Base-by-base conservation (phyloP, 345 rosid genomes). In the Kandelia obovata region DNA sequence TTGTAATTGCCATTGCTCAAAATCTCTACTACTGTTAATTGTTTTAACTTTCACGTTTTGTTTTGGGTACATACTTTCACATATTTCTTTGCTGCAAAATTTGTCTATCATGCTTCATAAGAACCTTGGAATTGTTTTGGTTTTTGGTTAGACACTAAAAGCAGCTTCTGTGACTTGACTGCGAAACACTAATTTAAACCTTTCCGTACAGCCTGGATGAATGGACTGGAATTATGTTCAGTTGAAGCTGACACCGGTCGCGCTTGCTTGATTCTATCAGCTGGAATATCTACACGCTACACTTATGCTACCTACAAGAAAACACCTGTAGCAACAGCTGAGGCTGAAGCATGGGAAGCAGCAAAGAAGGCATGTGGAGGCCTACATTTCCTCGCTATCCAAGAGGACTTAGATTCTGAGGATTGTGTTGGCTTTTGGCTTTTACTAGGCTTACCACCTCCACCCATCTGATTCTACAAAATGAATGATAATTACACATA, bases 401-500 rank as follows among this genome's bases (percentile, higher is more conserved):
- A 91, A 80, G 90, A 87, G 20, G 92, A 91, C 74, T 78, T 95
- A 62, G 90, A 91, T 74, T 89, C 96, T 19, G 96, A 95, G 58
- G 93, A 91, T 39, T 89, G 96, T 80, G 93, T 88, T 15, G 98
- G 96, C 56, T 91, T 89, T 77, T 89, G 99, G 99, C 88, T 91
- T 66, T 75, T 95, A 59, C 77, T 91, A 61, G 97, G 89, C 84
- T 75, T 87, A 83, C 95, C 91, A 7, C 92, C 96, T 53, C 89
- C 92, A 6, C 93, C 92, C 77, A 88, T 87, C 61, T 88, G 78
- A 81, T 69, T 52, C 96, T 71, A 85, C 98, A 91, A 81, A 88
- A 87, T 16, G 90, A 91, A 72, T 76, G 89, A 64, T 88, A 89
- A 72, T 89, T 92, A 23, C 37, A 92, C 91, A 52, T 91, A 91